A percentile compares a stretch with the other conserved stretches of the same genome.
Evolutionary conservation across 2,329 filamentous ascomycete genomes (phyloP).

Genomic region (Aspergillus arachidicola): DNA sequence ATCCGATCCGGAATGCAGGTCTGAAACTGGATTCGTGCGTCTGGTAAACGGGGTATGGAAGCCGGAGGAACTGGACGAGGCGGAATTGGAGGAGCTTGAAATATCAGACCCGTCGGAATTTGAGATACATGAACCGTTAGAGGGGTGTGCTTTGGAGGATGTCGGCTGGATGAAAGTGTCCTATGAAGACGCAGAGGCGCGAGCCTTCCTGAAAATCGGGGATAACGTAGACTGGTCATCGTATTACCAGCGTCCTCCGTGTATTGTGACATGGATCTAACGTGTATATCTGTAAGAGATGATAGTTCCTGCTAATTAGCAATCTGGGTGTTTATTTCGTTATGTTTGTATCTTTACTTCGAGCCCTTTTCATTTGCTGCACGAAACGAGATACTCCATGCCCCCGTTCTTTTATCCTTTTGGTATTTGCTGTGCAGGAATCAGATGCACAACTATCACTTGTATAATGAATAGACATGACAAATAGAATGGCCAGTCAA

Average conservation of each 20-base stretch:
- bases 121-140: conserved; percentile 9
- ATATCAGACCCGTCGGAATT: not conserved
- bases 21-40: conserved; percentile 11
- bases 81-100: not conserved
- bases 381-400: not conserved
- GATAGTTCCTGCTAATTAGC: not conserved
- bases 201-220: conserved; percentile 6
- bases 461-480: too few relatives aligned
- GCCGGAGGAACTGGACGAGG: conserved; percentile 6
- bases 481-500: too few relatives aligned
- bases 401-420: too few relatives aligned
- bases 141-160: conserved; percentile 16
- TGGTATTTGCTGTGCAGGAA: too few relatives aligned
- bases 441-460: too few relatives aligned
- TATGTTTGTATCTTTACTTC: not conserved
- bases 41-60: conserved; percentile 18
- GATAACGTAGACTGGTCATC: conserved; percentile 13
- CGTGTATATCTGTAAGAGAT: not conserved
- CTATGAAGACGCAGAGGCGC: conserved; percentile 7
- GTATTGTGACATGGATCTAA: not conserved
- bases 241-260: conserved; percentile 12
- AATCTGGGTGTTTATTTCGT: not conserved
- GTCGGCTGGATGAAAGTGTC: conserved; percentile 24
- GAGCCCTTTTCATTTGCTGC: not conserved
- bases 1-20: not conserved